Conservation (phyloP, 2,329 filamentous ascomycete species). For the Rhynchosporium agropyri region DNA sequence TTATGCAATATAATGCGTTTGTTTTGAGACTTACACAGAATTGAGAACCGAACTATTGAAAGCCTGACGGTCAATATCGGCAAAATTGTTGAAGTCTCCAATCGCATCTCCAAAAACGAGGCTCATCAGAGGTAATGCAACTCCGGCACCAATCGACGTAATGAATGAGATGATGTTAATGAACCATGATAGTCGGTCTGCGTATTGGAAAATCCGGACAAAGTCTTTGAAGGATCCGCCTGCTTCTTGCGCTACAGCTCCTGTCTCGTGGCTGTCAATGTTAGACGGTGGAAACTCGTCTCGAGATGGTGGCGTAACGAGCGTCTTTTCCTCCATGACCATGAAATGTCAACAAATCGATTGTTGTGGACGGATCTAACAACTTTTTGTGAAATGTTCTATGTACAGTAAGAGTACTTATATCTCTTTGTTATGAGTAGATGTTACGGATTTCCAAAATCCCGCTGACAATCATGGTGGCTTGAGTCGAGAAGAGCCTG, state of each 20-base stretch:
- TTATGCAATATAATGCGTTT: background rate
- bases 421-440: background rate
- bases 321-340: constrained; percentile 8
- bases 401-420: background rate
- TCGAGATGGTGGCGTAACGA: background rate
- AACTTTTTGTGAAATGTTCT: too few species aligned
- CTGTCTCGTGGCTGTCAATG: background rate
- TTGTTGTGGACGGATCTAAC: background rate
- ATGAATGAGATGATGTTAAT: constrained; percentile 23
- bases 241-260: background rate
- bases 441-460: background rate
- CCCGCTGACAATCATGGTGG: constrained; percentile 1
- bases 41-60: constrained; percentile 37
- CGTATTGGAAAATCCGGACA: constrained; percentile 23
- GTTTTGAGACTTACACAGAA: constrained; percentile 10
- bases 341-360: background rate
- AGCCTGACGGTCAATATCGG: constrained; percentile 38
- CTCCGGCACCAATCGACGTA: constrained; percentile 43
- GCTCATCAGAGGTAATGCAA: constrained; percentile 52
- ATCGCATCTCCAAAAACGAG: constrained; percentile 47
- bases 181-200: constrained; percentile 19
- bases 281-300: background rate
- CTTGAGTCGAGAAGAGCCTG: background rate
- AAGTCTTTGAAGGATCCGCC: constrained; percentile 22
- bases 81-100: constrained; percentile 34